Evolutionary conservation across 495 filamentous ascomycete genomes (phyloP), one percentile per base, ranked within the genome.

Genomic region (Bombardia bombarda): DNA sequence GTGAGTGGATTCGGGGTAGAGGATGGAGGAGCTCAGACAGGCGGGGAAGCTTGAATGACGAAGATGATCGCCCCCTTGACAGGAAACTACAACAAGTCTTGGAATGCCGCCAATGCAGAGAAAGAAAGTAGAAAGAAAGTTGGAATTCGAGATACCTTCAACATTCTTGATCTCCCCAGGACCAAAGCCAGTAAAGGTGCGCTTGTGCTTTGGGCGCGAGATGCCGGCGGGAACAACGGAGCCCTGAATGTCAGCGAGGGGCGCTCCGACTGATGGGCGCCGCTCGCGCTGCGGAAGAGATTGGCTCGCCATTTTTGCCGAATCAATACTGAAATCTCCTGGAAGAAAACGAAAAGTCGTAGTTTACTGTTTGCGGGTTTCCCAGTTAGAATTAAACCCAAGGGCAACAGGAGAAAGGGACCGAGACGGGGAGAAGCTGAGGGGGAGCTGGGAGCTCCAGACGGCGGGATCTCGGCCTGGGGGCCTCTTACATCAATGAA

Each of bases 131-230:
- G 23, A 14, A 26, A 40, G 10, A 4, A 38, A 13, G 14, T 22
- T 24, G 7, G 14, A n/a, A 1, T 22, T 38, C 26, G 13, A 3
- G 20, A 20, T 61, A 77, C 73, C 87, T 67, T 97, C 92, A 32
- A 96, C 87, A 53, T 60, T 81, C 74, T 95, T 96, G 70, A 95
- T 97, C 53, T 97, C 90, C 3, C 73, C 67, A 19, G 87, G 74
- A 20, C 90, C 89, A 57, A 95, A 90, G 8, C 92, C 92, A 3
- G 92, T 98, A 50, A 83, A 82, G 13, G 90, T 96, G 38, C 92
- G 78, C 72, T 86, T 94, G 69, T 98, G 92, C 68, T 97, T 97
- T 16, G 92, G 92, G 42, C 90, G 64, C n/a, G 73, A 72, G 50
- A 78, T 65, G 38, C 72, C 73, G 3, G 78, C 80, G 3, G 86